phyloP scores from a whole-genome alignment of 768 basidiomycete genomes.

The Mycena galopus region DNA sequence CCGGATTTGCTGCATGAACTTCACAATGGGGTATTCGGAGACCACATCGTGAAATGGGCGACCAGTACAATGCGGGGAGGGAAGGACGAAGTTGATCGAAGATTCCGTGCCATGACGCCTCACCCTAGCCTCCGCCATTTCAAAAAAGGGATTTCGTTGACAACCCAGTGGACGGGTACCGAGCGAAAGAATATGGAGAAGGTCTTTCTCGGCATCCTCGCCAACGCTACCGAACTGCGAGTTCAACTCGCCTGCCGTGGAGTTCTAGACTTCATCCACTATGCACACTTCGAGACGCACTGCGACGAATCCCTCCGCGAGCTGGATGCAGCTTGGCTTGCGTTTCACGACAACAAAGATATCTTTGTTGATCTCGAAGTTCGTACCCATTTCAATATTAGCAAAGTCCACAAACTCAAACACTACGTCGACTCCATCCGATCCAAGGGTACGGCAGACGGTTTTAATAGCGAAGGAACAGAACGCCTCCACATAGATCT shows the following conservation, averaged over 20 bases:
- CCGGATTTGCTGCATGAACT: neutral
- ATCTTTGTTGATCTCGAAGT: slow-evolving; percentile 40
- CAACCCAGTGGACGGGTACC: slow-evolving; percentile 52
- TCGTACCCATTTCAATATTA: slow-evolving; percentile 49
- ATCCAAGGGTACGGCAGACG: slow-evolving; percentile 38
- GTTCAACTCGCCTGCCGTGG: slow-evolving; percentile 35
- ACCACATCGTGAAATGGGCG: neutral
- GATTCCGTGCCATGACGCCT: neutral
- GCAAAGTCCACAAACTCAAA: slow-evolving; percentile 46
- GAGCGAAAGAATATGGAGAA: slow-evolving; percentile 48
- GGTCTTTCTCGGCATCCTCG: slow-evolving; percentile 44
- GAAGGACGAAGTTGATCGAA: neutral
- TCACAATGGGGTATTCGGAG: neutral
- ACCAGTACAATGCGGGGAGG: neutral
- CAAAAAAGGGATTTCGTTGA: slow-evolving; percentile 46
- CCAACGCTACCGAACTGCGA: slow-evolving; percentile 26
- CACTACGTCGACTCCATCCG: slow-evolving; percentile 46
- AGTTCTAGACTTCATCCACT: slow-evolving; percentile 46
- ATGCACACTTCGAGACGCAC: slow-evolving; percentile 33
- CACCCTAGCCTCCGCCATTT: no score
- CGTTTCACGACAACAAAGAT: slow-evolving; percentile 29
- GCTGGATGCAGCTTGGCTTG: no score
- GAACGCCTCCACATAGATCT: slow-evolving; percentile 15
- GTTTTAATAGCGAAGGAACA: neutral
- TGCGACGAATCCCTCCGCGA: no score